phyloP scores from a whole-genome alignment of 768 basidiomycete species.

The Russula earlei region DNA sequence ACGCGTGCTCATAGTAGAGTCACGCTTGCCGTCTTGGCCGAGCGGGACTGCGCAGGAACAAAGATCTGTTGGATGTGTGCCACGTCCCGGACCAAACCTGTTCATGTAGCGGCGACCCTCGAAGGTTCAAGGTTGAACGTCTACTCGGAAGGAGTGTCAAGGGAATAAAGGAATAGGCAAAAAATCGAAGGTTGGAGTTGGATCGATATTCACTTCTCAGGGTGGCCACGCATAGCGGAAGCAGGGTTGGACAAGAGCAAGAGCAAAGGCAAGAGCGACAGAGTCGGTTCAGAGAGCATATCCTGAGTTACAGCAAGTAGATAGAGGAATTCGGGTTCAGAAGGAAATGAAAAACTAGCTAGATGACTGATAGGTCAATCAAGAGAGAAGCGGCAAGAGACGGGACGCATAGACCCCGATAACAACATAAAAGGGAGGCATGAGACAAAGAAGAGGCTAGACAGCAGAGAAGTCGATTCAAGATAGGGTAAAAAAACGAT shows the following conservation, averaged over 20 bases:
- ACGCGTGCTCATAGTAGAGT: too few species aligned
- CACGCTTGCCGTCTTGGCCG: too few species aligned
- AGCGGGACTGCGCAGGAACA: too few species aligned
- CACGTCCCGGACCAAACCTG: too few species aligned
- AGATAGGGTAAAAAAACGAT: background rate
- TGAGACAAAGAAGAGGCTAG: background rate
- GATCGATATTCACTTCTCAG: too few species aligned
- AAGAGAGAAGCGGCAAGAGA: background rate
- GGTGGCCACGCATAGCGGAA: too few species aligned
- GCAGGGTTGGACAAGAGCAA: background rate
- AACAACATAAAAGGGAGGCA: background rate
- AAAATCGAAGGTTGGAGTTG: too few species aligned
- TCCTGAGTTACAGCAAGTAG: constrained; percentile 7
- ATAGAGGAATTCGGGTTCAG: background rate
- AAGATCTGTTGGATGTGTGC: too few species aligned
- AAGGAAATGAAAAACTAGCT: background rate
- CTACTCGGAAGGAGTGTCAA: too few species aligned
- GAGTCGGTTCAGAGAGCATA: constrained; percentile 8
- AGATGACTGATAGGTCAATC: background rate
- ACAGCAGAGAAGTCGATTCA: background rate
- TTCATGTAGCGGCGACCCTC: too few species aligned
- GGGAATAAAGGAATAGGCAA: too few species aligned
- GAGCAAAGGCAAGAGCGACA: background rate
- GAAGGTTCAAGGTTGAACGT: too few species aligned
- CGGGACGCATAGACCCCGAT: background rate